phyloP scores from a whole-genome alignment of 1,139 yeast species.

The Sugiyamaella novakii region DNA sequence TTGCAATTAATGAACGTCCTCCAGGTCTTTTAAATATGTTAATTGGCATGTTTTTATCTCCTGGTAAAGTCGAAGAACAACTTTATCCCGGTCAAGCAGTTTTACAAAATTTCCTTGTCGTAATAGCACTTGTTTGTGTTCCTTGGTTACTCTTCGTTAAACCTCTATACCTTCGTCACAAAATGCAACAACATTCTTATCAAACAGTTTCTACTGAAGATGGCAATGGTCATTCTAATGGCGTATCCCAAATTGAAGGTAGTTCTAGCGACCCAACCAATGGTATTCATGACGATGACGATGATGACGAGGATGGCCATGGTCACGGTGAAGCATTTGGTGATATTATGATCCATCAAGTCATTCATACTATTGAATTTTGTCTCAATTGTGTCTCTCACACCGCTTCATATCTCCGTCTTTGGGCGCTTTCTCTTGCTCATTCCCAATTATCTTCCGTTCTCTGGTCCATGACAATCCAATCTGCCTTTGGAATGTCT shows the following conservation, averaged over 20 bases:
- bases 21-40: conserved; percentile 95
- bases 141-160: conserved; percentile 91
- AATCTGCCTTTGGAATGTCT: conserved; percentile 73
- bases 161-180: conserved; percentile 70
- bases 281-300: conserved; percentile 34
- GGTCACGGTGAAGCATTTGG: conserved; percentile 65
- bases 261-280: conserved; percentile 23
- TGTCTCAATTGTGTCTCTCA: conserved; percentile 97
- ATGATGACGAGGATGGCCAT: conserved; percentile 39
- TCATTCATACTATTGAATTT: conserved; percentile 96
- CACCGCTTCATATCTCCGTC: conserved; percentile 93
- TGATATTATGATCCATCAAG: conserved; percentile 95
- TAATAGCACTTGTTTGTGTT: conserved; percentile 83
- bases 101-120: conserved; percentile 71
- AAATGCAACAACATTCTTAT: conserved; percentile 42
- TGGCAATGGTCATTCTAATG: conserved; percentile 29
- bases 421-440: conserved; percentile 97
- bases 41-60: conserved; percentile 92
- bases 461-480: conserved; percentile 93
- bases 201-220: conserved; percentile 37
- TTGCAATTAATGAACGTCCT: conserved; percentile 69
- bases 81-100: conserved; percentile 81
- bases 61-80: conserved; percentile 83
- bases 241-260: conserved; percentile 27
- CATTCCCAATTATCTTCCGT: conserved; percentile 95